Percentiles rank a stretch among this genome's conserved stretches.
phyloP scores from a whole-genome alignment of 441 rosid species.

The Metrosideros polymorpha region DNA sequence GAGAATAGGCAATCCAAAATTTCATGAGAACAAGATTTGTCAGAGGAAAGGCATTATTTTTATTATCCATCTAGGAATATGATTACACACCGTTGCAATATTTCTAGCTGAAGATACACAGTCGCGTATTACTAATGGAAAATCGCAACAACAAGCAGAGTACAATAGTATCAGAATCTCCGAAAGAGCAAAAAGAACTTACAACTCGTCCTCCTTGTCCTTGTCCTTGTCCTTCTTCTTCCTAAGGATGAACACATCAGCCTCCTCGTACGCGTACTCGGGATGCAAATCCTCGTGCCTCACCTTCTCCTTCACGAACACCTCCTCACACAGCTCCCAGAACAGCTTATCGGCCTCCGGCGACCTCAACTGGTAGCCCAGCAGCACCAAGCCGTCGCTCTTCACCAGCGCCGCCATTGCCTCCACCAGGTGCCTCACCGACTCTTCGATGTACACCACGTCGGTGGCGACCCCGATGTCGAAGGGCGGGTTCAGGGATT shows the following conservation, averaged over 20 bases:
- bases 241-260: conserved; percentile 51
- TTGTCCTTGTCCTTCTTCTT: conserved; percentile 1
- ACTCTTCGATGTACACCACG: conserved; percentile 80
- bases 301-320: conserved; percentile 59
- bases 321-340: conserved; percentile 57
- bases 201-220: background rate
- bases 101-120: no score
- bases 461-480: conserved; percentile 82
- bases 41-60: background rate
- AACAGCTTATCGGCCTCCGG: conserved; percentile 70
- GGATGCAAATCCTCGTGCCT: conserved; percentile 69
- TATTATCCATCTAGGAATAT: no score
- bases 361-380: conserved; percentile 78
- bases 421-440: conserved; percentile 41
- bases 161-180: background rate
- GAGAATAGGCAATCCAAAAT: background rate
- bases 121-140: no score
- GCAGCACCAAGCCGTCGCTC: conserved; percentile 59
- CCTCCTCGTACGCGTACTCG: conserved; percentile 57
- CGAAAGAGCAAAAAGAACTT: background rate
- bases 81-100: no score
- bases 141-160: no score
- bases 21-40: background rate
- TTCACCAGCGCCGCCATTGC: conserved; percentile 63
- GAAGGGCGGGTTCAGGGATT: conserved; percentile 56